Base-by-base conservation (phyloP, 257 asterid genomes). In the Vinca minor region DNA sequence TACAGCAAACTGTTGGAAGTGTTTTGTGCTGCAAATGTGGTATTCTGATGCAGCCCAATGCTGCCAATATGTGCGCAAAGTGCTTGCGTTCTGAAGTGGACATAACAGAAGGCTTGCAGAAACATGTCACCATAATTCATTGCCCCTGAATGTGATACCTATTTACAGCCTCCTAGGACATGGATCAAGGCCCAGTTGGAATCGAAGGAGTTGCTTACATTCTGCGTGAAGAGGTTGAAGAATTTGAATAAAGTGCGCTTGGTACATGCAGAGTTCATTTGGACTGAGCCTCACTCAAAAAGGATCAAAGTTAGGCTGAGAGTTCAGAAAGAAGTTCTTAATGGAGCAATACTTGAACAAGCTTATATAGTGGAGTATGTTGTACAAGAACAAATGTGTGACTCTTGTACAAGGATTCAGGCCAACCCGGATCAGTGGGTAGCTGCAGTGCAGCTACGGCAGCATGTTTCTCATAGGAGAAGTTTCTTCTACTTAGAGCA, bases 11-110 rank as follows among this genome's bases (percentile, higher is more conserved):
- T 0, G 9, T 55, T 8, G 83, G 83, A 1, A 78, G 58, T 6
- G 77, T 74, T 29, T 62, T 78, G 56, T 74, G 79, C 44, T 78
- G 83, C 75, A 78, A 78, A 71, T 78, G 83, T n/a, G 79, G 79
- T 29, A 71, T 78, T 18, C 50, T 59, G 31, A 74, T 78, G 75
- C 69, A 64, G 49, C 83, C 83, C 14, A 78, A 78, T 68, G 73
- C 75, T 31, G 77, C 70, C 17, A 68, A 74, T 50, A 78, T 78
- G 80, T 78, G 79, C 56, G 64, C 69, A 0, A 75, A 54, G 62
- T 75, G 76, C 20, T 41, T 75, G 61, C 63, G 64, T 32, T 65
- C 76, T 20, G 79, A 70, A 23, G 62, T 75, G 14, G 79, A 75
- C 36, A 75, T 75, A 15, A 75, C 79, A 2, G 79, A 70, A 62